Base-by-base conservation (phyloP, 345 rosid species). In the Salix udensis region DNA sequence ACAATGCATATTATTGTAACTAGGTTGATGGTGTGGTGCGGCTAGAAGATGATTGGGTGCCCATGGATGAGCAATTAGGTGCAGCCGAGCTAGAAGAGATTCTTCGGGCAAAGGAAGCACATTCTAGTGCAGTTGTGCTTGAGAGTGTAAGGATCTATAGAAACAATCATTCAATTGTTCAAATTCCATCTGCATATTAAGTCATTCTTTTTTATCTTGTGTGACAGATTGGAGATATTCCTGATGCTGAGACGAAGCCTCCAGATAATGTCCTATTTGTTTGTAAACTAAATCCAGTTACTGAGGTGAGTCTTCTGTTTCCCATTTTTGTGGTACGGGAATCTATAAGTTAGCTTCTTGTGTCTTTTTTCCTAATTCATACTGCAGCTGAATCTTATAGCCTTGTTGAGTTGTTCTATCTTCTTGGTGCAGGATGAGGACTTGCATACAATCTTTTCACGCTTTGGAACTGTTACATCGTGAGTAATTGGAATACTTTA, bases 21-120 rank as follows among this genome's bases (percentile, higher is more conserved):
- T 72, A 92, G 97, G 93, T 86, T 79, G 89, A 88, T 18, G 88
- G 88, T 82, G 89, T 91, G 39, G 98, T 92, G 37, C 91, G 97
- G 65, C 97, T 96, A 82, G 99, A 96, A 86, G 98, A 92, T 86
- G 99, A 91, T 83, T 96, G 99, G 99, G 92, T 93, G 73, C 98
- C 99, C 21, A 76, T 96, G 88, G 99, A 96, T 80, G 98, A 96
- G 79, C 84, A 89, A 84, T 80, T 96, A 72, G 90, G 87, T 72
- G 37, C 82, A 18, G 80, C 79, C 5, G 95, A 96, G 71, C 88
- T 96, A 70, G 97, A 93, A 82, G 95, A 92, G 86, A 82, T 88
- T 84, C 80, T 96, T 67, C 90, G 92, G 26, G 83, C 77, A 39
- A 96, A 96, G 82, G 95, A 88, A 69, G 99, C 98, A 67, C 95